These are phyloP conservation scores for Suhomyces sp. DNA, from an alignment of 805 yeast species.

Conservation along the genomic window DNA sequence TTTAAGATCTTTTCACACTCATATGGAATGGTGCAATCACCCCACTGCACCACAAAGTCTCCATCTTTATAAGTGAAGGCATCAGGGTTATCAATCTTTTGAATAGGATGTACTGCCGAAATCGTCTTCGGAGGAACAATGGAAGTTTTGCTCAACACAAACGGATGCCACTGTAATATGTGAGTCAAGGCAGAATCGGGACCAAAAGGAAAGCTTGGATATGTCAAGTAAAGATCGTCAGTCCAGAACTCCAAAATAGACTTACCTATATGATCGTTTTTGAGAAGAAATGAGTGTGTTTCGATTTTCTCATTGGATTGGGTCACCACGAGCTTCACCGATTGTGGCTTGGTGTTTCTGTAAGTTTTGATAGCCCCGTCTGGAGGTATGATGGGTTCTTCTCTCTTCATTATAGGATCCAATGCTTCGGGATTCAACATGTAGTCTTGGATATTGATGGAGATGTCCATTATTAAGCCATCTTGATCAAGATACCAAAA, in stretches of 20 bases:
- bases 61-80: constrained; percentile 50
- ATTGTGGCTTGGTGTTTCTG: constrained; percentile 51
- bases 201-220: constrained; percentile 55
- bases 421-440: constrained; percentile 60
- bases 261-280: constrained; percentile 61
- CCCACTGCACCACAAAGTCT: constrained; percentile 65
- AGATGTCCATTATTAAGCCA: constrained; percentile 70
- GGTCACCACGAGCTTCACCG: constrained; percentile 60
- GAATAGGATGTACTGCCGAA: constrained; percentile 23
- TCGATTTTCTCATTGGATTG: constrained; percentile 66
- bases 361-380: constrained; percentile 67
- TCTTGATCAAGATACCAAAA: constrained; percentile 85
- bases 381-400: constrained; percentile 71
- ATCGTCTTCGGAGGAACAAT: constrained; percentile 55
- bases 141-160: constrained; percentile 66
- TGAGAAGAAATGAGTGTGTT: constrained; percentile 68
- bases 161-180: constrained; percentile 93
- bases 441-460: constrained; percentile 56
- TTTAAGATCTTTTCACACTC: constrained; percentile 51
- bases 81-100: constrained; percentile 2
- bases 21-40: constrained; percentile 49
- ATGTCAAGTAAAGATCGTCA: constrained; percentile 67
- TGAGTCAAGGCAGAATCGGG: constrained; percentile 79
- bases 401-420: constrained; percentile 60
- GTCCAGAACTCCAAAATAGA: constrained; percentile 77